Conservation (phyloP, 2,329 filamentous ascomycete genomes). For the Ceratocystis huliohia region DNA sequence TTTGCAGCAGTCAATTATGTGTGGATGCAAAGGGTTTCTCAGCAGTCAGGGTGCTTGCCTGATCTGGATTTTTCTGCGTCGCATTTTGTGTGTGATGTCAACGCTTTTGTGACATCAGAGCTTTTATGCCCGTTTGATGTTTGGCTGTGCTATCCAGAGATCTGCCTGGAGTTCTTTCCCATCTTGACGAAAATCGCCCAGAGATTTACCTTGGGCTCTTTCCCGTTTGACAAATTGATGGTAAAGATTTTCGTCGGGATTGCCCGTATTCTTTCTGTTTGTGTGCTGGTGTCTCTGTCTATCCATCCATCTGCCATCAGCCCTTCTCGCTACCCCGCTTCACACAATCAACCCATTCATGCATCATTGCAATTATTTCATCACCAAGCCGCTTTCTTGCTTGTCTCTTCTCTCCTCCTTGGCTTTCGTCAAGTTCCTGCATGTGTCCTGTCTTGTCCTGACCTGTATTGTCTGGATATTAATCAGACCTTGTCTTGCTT, state of each 20-base stretch:
- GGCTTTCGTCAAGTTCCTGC: neutral
- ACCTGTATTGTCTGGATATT: neutral
- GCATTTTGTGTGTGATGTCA: neutral
- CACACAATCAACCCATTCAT: neutral
- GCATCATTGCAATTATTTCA: neutral
- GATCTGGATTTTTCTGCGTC: neutral
- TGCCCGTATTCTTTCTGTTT: too few species aligned
- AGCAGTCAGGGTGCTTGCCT: too few species aligned
- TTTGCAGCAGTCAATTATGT: too few species aligned
- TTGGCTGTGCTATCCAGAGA: neutral
- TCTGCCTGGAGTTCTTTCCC: neutral
- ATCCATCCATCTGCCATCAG: neutral
- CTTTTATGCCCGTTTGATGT: neutral
- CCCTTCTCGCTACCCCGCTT: neutral
- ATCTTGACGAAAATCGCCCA: neutral
- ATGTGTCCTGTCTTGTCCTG: neutral
- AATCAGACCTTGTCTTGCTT: neutral
- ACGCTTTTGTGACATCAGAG: neutral
- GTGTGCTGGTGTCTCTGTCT: neutral
- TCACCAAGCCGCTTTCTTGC: neutral
- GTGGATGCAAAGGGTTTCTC: too few species aligned
- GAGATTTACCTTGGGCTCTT: slow-evolving; percentile 2
- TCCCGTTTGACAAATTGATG: neutral
- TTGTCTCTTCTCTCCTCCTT: neutral
- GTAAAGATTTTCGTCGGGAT: neutral